Evolutionary conservation across 306 rosid species (phyloP), one percentile per base, ranked within the genome.

Genomic region (Castanea sativa): DNA sequence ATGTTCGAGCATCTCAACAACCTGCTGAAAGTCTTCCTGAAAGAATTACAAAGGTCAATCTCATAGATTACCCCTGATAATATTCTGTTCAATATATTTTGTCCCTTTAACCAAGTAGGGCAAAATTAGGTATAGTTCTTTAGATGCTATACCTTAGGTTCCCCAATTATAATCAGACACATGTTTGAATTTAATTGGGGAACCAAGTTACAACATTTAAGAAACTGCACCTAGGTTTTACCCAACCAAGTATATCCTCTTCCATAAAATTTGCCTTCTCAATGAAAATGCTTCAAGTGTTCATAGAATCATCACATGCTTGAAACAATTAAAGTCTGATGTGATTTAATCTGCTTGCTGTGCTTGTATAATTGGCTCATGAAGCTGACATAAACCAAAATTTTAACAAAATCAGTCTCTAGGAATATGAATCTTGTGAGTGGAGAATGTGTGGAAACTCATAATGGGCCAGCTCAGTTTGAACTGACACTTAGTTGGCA

Each of bases 1-100:
- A 94, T 86, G 94, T 89, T n/a, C 93, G 92, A 29, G 94, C 91
- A 75, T 86, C 94, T 82, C 98, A 92, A 79, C 83, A 81, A 33
- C 72, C 89, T 14, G 59, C 80, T 63, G 98, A 92, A 55, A 81
- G 81, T 76, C 60, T 92, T 83, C 96, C 97, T 0, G 97, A 89
- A 21, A 83, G 93, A 76, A 85, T 83, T 55, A 18, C 87, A 1
- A 92, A 91, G 97, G 98, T 94, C 64, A 59, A 61, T 64, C 52
- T 79, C 57, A 72, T 78, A 45, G 21, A 29, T 19, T 52, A 55
- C 71, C 52, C 81, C 74, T 71, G 32, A 55, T 79, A 56, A 49
- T 79, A 19, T 59, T 4, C 23, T 29, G 25, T 10, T 19, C 6
- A 19, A 35, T 35, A 7, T 32, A 65, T 65, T 65, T 35, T 2